phyloP scores from a whole-genome alignment of 164 flowering plant genomes.

The Stephania japonica region DNA sequence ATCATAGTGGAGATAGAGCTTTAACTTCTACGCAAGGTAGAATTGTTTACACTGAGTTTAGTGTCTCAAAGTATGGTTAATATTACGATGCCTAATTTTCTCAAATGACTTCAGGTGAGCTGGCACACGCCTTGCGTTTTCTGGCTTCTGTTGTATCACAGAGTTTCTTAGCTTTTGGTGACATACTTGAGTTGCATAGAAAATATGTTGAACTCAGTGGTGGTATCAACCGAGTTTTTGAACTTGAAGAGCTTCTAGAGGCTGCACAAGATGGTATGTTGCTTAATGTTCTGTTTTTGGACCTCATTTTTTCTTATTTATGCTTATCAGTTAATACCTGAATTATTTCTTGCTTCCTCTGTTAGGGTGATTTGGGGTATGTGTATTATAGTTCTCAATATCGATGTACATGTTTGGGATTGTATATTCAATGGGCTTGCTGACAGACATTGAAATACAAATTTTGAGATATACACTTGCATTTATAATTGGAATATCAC shows the following conservation, averaged over 20 bases:
- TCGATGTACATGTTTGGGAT: neutral
- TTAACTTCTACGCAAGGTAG: slow-evolving; percentile 76
- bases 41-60: neutral
- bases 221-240: slow-evolving; percentile 84
- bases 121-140: slow-evolving; percentile 95
- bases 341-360: neutral
- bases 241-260: slow-evolving; percentile 91
- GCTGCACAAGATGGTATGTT: slow-evolving; percentile 72
- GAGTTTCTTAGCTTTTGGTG: slow-evolving; percentile 98
- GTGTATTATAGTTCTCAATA: neutral
- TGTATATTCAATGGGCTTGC: neutral
- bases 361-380: neutral
- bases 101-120: slow-evolving; percentile 51
- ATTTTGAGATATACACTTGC: neutral
- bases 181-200: slow-evolving; percentile 83
- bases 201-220: slow-evolving; percentile 90
- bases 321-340: neutral
- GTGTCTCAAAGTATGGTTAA: neutral
- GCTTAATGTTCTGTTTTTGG: neutral
- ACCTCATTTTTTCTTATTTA: neutral
- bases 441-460: neutral
- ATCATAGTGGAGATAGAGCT: slow-evolving; percentile 84
- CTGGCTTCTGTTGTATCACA: slow-evolving; percentile 98
- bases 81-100: slow-evolving; percentile 5
- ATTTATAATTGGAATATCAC: neutral